Percentiles rank a stretch among this genome's conserved stretches.
Evolutionary conservation across 768 basidiomycete genomes (phyloP).

Genomic region (Russula abietina): DNA sequence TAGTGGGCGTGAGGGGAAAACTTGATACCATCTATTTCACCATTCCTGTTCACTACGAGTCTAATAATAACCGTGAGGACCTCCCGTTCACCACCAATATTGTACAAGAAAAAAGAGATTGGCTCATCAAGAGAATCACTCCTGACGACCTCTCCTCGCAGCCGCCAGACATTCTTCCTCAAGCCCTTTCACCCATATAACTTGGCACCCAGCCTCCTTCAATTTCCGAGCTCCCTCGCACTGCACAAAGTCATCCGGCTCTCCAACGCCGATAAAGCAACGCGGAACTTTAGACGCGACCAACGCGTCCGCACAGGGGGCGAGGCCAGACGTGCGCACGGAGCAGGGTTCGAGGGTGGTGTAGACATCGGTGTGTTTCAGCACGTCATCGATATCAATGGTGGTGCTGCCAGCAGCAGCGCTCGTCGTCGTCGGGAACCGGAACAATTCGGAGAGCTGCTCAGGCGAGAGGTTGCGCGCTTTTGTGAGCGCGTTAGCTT

Average conservation of each 20-base stretch:
- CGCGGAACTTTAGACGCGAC: slow-evolving; percentile 61
- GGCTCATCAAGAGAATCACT: slow-evolving; percentile 1
- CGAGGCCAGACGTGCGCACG: slow-evolving; percentile 75
- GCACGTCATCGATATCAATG: slow-evolving; percentile 46
- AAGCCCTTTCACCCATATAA: slow-evolving; percentile 68
- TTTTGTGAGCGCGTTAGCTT: slow-evolving; percentile 87
- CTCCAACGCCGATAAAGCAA: slow-evolving; percentile 84
- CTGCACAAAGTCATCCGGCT: slow-evolving; percentile 90
- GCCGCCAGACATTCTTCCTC: slow-evolving; percentile 75
- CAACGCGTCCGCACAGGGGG: slow-evolving; percentile 81
- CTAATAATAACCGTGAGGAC: not conserved
- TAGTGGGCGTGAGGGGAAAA: not conserved
- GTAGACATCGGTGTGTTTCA: slow-evolving; percentile 67
- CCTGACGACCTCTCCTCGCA: slow-evolving; percentile 56
- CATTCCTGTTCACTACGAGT: not conserved
- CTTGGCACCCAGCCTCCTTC: slow-evolving; percentile 61
- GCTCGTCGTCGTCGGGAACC: slow-evolving; percentile 38
- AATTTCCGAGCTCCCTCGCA: slow-evolving; percentile 82
- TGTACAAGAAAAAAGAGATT: not conserved
- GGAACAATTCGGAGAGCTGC: slow-evolving; percentile 43
- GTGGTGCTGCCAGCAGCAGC: slow-evolving; percentile 23
- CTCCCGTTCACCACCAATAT: not conserved
- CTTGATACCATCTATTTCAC: not conserved
- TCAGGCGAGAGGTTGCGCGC: slow-evolving; percentile 41
- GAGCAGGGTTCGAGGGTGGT: slow-evolving; percentile 98